Evolutionary conservation across 352 stramenopile species (phyloP).

Genomic region (Ophiocytium majus): DNA sequence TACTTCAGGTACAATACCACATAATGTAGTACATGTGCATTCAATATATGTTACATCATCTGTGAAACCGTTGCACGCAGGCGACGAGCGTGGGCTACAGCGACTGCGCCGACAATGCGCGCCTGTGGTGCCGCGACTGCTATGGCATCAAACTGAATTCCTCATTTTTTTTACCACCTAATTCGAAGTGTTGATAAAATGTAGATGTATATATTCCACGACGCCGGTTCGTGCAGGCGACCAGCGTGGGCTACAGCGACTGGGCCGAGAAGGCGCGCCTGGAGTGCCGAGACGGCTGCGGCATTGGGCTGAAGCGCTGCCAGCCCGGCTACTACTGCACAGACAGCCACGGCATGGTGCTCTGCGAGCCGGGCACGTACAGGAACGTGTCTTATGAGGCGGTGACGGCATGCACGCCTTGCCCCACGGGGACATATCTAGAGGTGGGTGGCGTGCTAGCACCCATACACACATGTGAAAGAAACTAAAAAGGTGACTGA

Average conservation of each 20-base stretch:
- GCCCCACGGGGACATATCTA: background rate
- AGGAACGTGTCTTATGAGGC: background rate
- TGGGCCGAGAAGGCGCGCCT: slow-evolving; percentile 27
- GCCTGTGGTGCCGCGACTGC: too few species aligned
- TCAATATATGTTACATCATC: too few species aligned
- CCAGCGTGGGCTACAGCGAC: slow-evolving; percentile 18
- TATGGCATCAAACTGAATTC: too few species aligned
- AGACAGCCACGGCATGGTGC: slow-evolving; percentile 21
- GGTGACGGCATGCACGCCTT: background rate
- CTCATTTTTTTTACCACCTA: too few species aligned
- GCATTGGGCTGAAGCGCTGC: slow-evolving; percentile 29
- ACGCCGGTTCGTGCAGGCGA: background rate
- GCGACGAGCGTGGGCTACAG: background rate
- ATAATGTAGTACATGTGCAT: too few species aligned
- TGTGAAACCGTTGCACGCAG: background rate
- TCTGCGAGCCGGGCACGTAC: slow-evolving; percentile 30
- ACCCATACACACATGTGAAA: too few species aligned
- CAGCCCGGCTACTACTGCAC: slow-evolving; percentile 45
- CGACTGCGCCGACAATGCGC: too few species aligned
- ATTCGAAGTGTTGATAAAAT: too few species aligned
- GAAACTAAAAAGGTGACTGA: too few species aligned
- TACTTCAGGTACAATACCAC: too few species aligned
- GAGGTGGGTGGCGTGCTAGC: too few species aligned
- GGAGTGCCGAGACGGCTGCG: slow-evolving; percentile 40
- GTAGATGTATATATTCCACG: background rate